Evolutionary conservation across 305 asterid genomes (phyloP).

Genomic region (Petunia hybrid): DNA sequence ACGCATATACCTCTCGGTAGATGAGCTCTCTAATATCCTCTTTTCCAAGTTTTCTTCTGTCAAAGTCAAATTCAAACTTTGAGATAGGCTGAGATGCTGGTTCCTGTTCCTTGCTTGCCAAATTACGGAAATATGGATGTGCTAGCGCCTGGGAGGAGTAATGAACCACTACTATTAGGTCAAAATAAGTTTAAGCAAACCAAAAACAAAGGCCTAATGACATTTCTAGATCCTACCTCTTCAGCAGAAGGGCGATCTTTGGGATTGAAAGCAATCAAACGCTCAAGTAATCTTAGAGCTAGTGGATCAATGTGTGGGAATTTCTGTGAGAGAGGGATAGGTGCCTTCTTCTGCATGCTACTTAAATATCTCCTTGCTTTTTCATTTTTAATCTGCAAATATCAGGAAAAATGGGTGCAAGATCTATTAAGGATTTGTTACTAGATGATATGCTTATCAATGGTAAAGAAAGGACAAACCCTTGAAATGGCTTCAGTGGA

Average conservation of each 20-base stretch:
- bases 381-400: slow-evolving; percentile 82
- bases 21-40: slow-evolving; percentile 87
- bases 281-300: slow-evolving; percentile 87
- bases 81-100: slow-evolving; percentile 82
- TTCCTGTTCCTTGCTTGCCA: slow-evolving; percentile 89
- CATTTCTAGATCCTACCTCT: slow-evolving; percentile 51
- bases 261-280: slow-evolving; percentile 90
- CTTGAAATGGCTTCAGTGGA: slow-evolving; percentile 82
- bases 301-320: slow-evolving; percentile 80
- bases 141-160: slow-evolving; percentile 66
- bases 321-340: slow-evolving; percentile 69
- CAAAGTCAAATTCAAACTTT: slow-evolving; percentile 89
- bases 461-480: slow-evolving; percentile 57
- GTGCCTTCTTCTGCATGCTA: slow-evolving; percentile 80
- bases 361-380: slow-evolving; percentile 89
- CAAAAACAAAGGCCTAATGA: background rate
- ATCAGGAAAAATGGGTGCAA: slow-evolving; percentile 29
- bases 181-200: background rate
- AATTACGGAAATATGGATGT: slow-evolving; percentile 84
- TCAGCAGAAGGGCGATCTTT: slow-evolving; percentile 94
- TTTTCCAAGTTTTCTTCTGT: slow-evolving; percentile 73
- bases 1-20: slow-evolving; percentile 79
- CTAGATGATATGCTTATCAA: slow-evolving; percentile 23
- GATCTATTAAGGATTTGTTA: slow-evolving; percentile 12
- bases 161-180: slow-evolving; percentile 29